A percentile compares a stretch with the other conserved stretches of the same genome.
phyloP scores from a whole-genome alignment of 2,329 filamentous ascomycete species.

The Fonsecaea erecta region DNA sequence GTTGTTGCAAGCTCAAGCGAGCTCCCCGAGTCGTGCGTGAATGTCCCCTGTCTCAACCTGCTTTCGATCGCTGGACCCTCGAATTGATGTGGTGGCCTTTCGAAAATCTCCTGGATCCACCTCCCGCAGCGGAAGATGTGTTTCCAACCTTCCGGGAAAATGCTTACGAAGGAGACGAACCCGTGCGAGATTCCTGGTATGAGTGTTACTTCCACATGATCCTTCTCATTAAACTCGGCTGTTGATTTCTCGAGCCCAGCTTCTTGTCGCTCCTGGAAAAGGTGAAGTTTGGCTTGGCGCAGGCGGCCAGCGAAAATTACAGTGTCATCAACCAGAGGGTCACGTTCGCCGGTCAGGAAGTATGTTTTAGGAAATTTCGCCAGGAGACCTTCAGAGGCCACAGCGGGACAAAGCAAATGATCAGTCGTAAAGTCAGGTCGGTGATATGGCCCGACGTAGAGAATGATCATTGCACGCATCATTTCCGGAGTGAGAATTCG shows the following conservation, averaged over 20 bases:
- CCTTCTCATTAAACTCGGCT: slow-evolving; percentile 70
- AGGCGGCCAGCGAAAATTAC: slow-evolving; percentile 92
- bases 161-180: slow-evolving; percentile 85
- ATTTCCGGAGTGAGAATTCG: slow-evolving; percentile 93
- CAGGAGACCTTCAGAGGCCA: slow-evolving; percentile 83
- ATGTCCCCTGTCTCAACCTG: slow-evolving; percentile 34
- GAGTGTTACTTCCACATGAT: slow-evolving; percentile 78
- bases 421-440: slow-evolving; percentile 91
- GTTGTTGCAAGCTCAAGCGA: slow-evolving; percentile 25
- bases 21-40: slow-evolving; percentile 23
- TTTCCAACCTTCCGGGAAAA: slow-evolving; percentile 90
- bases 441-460: slow-evolving; percentile 93
- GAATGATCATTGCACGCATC: slow-evolving; percentile 98
- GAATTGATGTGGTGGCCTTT: slow-evolving; percentile 53
- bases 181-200: slow-evolving; percentile 91
- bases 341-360: slow-evolving; percentile 91
- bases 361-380: slow-evolving; percentile 91
- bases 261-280: slow-evolving; percentile 61
- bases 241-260: slow-evolving; percentile 58
- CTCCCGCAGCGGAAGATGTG: slow-evolving; percentile 76
- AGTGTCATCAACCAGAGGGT: slow-evolving; percentile 94
- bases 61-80: slow-evolving; percentile 45
- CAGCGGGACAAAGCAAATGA: slow-evolving; percentile 84
- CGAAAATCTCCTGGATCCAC: slow-evolving; percentile 83
- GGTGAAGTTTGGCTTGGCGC: slow-evolving; percentile 72